Evolutionary conservation across 805 yeast species (phyloP).

Genomic region (Saturnispora hagleri): DNA sequence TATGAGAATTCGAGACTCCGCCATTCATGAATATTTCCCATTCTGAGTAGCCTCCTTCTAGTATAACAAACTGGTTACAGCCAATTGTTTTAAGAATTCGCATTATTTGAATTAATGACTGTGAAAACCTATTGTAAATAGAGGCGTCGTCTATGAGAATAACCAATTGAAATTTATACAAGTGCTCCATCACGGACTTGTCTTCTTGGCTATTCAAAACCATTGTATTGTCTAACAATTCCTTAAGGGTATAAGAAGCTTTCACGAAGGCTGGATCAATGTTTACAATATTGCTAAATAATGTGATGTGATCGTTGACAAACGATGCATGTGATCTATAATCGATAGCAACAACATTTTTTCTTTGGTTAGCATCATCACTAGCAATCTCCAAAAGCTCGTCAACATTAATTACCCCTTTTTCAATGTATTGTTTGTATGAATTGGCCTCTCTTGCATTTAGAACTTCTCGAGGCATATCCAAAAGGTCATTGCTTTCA

Average conservation of each 20-base stretch:
- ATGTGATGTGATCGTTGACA: conserved; percentile 50
- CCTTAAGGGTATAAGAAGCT: conserved; percentile 45
- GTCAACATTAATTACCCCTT: conserved; percentile 7
- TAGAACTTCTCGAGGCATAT: not conserved
- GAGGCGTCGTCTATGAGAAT: conserved; percentile 52
- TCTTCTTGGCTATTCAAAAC: conserved; percentile 50
- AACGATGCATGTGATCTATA: conserved; percentile 54
- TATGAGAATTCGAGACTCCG: not conserved
- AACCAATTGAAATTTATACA: conserved; percentile 52
- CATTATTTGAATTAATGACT: conserved; percentile 26
- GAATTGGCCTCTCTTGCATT: not conserved
- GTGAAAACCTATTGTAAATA: conserved; percentile 12
- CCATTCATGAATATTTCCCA: conserved; percentile 34
- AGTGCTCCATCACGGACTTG: conserved; percentile 38
- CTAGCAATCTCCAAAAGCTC: conserved; percentile 18
- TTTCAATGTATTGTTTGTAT: not conserved
- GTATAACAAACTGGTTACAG: conserved; percentile 28
- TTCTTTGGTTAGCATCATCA: conserved; percentile 17
- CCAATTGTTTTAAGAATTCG: conserved; percentile 32
- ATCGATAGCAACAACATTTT: conserved; percentile 56
- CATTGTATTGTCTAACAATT: conserved; percentile 54
- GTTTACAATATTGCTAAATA: conserved; percentile 50
- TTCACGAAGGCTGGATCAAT: conserved; percentile 63
- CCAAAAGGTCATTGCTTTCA: not conserved
- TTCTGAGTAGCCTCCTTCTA: conserved; percentile 55